These are phyloP conservation scores for Aspergillus uvarum DNA, from an alignment of 2,329 filamentous ascomycete genomes.

Conservation along the genomic window DNA sequence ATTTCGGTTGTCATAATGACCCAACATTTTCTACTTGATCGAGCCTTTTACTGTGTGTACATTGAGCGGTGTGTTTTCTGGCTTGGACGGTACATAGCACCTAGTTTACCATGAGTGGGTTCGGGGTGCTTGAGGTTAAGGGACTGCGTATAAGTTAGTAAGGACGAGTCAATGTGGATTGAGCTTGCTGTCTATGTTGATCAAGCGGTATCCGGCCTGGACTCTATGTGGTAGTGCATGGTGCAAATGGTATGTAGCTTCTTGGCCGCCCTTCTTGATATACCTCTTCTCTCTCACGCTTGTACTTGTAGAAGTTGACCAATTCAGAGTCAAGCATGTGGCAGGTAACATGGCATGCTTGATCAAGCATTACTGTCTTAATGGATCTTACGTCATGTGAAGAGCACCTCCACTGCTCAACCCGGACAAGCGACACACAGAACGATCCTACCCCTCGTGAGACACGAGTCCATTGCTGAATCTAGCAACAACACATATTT, in stretches of 20 bases:
- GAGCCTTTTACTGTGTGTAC: background rate
- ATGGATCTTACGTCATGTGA: background rate
- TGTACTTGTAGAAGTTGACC: no score
- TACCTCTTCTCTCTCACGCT: no score
- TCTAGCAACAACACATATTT: constrained; percentile 35
- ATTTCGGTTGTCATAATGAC: background rate
- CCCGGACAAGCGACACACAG: background rate
- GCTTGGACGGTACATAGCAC: background rate
- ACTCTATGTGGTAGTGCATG: no score
- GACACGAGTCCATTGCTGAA: constrained; percentile 25
- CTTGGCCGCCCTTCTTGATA: no score
- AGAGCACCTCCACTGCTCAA: background rate
- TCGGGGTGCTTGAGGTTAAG: background rate
- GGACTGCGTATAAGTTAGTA: no score
- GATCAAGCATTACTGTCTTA: background rate
- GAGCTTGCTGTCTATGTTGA: no score
- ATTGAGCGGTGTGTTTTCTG: background rate
- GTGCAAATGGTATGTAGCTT: no score
- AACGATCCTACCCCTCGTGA: constrained; percentile 1
- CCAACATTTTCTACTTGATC: no score
- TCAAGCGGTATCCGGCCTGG: no score
- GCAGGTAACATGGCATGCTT: no score
- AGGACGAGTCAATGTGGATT: no score
- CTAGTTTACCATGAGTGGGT: background rate
- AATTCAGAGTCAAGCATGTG: no score